These are phyloP conservation scores for Solidago caesia DNA, from an alignment of 129 eudicot species.

Conservation along the genomic window DNA sequence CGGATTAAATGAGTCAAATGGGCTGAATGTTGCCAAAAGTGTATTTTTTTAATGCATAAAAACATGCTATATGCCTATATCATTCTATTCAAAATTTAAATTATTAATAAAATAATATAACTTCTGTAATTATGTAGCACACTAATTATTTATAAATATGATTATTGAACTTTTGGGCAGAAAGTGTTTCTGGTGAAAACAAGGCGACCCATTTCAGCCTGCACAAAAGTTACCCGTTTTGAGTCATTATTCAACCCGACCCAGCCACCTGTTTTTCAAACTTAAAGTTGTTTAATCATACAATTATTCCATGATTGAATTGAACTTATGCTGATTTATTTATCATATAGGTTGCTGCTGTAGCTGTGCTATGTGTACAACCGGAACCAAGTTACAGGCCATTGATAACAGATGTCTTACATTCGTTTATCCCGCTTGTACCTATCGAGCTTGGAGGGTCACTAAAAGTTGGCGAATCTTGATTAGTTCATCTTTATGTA, in stretches of 20 bases:
- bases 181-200: neutral
- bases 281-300: neutral
- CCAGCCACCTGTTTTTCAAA: neutral
- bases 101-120: neutral
- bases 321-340: neutral
- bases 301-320: neutral
- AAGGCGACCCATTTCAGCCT: too few species aligned
- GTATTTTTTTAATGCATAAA: neutral
- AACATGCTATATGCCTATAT: neutral
- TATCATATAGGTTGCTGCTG: conserved; percentile 77
- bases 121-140: neutral
- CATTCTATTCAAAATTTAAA: neutral
- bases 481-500: conserved; percentile 9
- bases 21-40: neutral
- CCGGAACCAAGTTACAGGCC: conserved; percentile 98
- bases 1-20: neutral
- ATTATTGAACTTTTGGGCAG: neutral
- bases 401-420: conserved; percentile 84
- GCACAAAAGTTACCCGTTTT: neutral
- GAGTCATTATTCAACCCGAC: neutral
- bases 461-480: conserved; percentile 44
- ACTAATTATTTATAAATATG: neutral
- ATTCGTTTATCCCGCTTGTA: conserved; percentile 90
- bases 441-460: conserved; percentile 92
- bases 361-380: conserved; percentile 92